These are phyloP conservation scores for Paratinospora sagittata DNA, from an alignment of 164 flowering plant species.

Conservation along the genomic window DNA sequence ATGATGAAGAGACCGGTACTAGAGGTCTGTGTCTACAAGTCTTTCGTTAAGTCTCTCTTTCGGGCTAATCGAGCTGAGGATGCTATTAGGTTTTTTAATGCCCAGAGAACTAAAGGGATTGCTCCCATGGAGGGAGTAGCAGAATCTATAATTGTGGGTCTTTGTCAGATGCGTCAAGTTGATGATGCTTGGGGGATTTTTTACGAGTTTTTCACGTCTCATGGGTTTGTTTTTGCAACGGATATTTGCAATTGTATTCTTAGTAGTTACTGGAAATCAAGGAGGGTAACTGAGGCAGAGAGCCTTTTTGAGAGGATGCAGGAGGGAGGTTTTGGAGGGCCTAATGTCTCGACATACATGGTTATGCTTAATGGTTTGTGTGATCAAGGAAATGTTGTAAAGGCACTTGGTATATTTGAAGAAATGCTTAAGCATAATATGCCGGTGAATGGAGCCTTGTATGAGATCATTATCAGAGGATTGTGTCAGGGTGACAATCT, in stretches of 20 bases:
- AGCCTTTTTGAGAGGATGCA: conserved; percentile 26
- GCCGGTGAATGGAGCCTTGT: conserved; percentile 15
- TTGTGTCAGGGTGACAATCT: conserved; percentile 17
- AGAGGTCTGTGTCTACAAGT: conserved; percentile 31
- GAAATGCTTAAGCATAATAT: conserved; percentile 24
- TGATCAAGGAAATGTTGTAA: conserved; percentile 18
- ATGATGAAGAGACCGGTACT: conserved; percentile 26
- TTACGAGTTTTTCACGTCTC: conserved; percentile 12
- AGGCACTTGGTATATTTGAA: conserved; percentile 27
- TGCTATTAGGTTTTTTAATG: conserved; percentile 31
- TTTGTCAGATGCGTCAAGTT: conserved; percentile 25
- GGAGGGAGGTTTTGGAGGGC: conserved; percentile 17
- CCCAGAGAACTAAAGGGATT: conserved; percentile 30
- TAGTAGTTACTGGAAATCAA: conserved; percentile 27
- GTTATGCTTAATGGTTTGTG: conserved; percentile 29
- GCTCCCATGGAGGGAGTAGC: conserved; percentile 23
- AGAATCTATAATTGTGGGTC: conserved; percentile 18
- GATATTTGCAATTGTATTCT: conserved; percentile 26
- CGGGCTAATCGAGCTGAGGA: conserved; percentile 32
- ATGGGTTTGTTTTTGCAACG: conserved; percentile 11
- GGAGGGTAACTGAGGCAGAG: conserved; percentile 25
- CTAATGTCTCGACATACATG: conserved; percentile 18
- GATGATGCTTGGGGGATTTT: conserved; percentile 31
- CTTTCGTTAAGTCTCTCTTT: conserved; percentile 35
- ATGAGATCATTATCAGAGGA: conserved; percentile 23